These are phyloP conservation scores for Colletotrichum siamense DNA, from an alignment of 2,329 filamentous ascomycete genomes.

Conservation along the genomic window DNA sequence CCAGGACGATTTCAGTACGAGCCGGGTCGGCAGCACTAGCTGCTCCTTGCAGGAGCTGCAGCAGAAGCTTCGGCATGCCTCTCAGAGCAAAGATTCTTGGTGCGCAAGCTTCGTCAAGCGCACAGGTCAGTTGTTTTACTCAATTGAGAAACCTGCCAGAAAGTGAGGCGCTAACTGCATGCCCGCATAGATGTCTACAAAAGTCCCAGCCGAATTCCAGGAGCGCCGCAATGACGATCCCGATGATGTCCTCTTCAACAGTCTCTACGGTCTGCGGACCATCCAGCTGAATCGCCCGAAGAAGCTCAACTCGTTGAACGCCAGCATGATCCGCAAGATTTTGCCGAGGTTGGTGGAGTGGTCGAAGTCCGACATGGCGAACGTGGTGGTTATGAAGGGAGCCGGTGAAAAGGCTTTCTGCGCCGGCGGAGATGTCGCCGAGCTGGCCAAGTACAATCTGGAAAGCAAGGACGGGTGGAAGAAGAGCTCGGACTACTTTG, in stretches of 20 bases:
- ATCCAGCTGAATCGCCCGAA: conserved; percentile 92
- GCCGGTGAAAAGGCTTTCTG: conserved; percentile 86
- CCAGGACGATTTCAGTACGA: conserved; percentile 57
- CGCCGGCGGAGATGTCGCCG: conserved; percentile 88
- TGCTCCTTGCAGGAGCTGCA: conserved; percentile 46
- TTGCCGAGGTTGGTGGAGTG: conserved; percentile 88
- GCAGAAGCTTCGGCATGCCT: conserved; percentile 69
- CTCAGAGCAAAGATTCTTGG: conserved; percentile 77
- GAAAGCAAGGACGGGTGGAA: conserved; percentile 72
- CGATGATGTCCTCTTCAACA: conserved; percentile 93
- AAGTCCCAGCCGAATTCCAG: conserved; percentile 41
- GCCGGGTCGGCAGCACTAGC: conserved; percentile 57
- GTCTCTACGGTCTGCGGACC: conserved; percentile 85
- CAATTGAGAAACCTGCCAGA: background rate
- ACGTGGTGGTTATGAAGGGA: conserved; percentile 91
- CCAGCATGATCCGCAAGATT: conserved; percentile 95
- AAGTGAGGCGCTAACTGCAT: background rate
- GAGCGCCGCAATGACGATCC: conserved; percentile 73
- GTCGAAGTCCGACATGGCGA: conserved; percentile 93
- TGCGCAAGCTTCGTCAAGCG: conserved; percentile 23
- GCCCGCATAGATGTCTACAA: conserved; percentile 40
- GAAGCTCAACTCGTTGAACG: conserved; percentile 92
- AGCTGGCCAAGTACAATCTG: conserved; percentile 77
- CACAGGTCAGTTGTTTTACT: conserved; percentile 10
- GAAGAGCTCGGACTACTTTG: conserved; percentile 85